Base-by-base conservation (phyloP, 2,329 filamentous ascomycete genomes). In the Exophiala bonariae region DNA sequence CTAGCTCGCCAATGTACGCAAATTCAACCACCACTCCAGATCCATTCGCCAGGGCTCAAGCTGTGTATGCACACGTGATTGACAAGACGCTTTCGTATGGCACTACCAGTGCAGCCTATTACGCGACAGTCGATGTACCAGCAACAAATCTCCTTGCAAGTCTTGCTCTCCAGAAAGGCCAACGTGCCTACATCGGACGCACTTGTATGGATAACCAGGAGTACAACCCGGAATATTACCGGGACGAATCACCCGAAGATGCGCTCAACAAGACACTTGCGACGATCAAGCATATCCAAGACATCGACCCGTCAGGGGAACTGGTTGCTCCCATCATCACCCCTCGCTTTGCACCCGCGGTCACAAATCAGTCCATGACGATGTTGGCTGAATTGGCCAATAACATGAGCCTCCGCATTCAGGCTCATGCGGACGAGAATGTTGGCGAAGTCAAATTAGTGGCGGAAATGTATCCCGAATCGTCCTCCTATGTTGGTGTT, bases 351-450 rank as follows among this genome's bases (percentile, higher is more conserved):
- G 80, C 78, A 1, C 79, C 78, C 0, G 73, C 71, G 2, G 82
- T 79, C 56, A 74, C 74, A 0, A 47, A 59, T 1, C 63, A 66
- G 2, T 73, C 80, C 14, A 78, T 96, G 64, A 58, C 63, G 0
- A 73, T 68, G 0, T 77, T 96, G 4, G 87, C 84, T 0, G 62
- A 70, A 1, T 68, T 96, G 3, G 85, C 86, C 6, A 66, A 67
- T 4, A 74, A 83, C 40, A 69, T 73, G 18, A 84, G 85, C 0
- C 49, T 67, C 2, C 59, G 63, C 37, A 77, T 90, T 30, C 92
- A 97, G 71, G 96, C 91, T 8, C 92, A 97, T 68, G 82, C 96
- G 43, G 86, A 85, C 0, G 92, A 97, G 65, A 96, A 95, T 67
- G 72, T 68, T 6, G 71, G 72, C 56, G 92, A 97, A 69, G 73